A percentile compares a stretch with the other conserved stretches of the same genome.
These are phyloP conservation scores for Plasmodium fragile DNA, from an alignment of 169 alveolate species.

Conservation along the genomic window DNA sequence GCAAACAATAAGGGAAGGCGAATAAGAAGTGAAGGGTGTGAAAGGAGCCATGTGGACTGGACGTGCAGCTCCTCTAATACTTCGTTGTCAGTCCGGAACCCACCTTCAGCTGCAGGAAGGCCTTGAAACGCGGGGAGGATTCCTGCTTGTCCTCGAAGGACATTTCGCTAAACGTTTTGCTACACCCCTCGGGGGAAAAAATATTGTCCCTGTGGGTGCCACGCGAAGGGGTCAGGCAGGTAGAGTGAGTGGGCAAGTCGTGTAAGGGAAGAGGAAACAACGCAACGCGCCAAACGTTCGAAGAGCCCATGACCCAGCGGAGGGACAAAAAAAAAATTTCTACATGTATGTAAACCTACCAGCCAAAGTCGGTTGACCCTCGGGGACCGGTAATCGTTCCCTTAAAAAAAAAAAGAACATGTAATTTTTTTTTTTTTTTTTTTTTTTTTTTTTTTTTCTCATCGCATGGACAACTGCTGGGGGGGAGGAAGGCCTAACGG, in stretches of 20 bases:
- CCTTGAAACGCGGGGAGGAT: constrained; percentile 61
- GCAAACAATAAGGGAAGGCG: too few species aligned
- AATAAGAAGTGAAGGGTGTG: background rate
- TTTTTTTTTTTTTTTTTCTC: too few species aligned
- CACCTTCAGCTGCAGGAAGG: constrained; percentile 50
- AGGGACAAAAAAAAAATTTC: background rate
- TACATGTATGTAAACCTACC: constrained; percentile 8
- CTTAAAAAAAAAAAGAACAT: constrained; percentile 10
- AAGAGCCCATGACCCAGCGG: background rate
- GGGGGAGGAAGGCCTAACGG: background rate
- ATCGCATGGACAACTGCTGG: too few species aligned
- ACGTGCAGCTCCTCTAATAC: background rate
- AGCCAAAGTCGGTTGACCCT: constrained; percentile 43
- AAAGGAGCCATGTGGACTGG: background rate
- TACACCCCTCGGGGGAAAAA: constrained; percentile 15
- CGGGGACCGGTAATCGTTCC: constrained; percentile 38
- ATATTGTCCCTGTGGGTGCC: constrained; percentile 51
- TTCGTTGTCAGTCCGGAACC: too few species aligned
- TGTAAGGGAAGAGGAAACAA: background rate
- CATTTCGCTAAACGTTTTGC: constrained; percentile 62
- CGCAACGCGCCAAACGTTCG: background rate
- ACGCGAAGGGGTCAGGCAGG: background rate
- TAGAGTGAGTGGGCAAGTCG: background rate
- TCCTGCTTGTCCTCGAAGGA: constrained; percentile 33
- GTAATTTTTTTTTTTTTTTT: too few species aligned